A percentile compares a stretch with the other conserved stretches of the same genome.
Conservation (phyloP, 2,329 filamentous ascomycete genomes). For the Colletotrichum limetticola region DNA sequence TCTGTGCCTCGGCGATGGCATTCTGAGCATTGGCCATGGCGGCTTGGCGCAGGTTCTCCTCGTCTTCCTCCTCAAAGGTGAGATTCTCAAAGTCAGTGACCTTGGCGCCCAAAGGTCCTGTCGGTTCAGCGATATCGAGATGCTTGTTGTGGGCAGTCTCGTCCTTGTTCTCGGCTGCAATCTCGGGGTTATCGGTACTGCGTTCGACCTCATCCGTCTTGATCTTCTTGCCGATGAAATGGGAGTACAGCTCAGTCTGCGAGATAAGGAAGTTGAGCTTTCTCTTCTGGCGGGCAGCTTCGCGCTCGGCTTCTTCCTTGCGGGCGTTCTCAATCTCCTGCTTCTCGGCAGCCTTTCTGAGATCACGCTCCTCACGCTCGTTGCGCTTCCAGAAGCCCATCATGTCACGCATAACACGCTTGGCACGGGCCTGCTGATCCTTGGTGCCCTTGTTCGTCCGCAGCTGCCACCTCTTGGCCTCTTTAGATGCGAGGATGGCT, state of each 20-base stretch:
- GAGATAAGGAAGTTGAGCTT: slow-evolving; percentile 99
- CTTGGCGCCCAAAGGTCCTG: slow-evolving; percentile 69
- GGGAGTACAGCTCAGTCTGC: slow-evolving; percentile 97
- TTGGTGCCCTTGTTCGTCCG: slow-evolving; percentile 99
- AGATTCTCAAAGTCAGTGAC: slow-evolving; percentile 95
- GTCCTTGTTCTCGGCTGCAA: slow-evolving; percentile 65
- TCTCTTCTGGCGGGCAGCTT: slow-evolving; percentile 96
- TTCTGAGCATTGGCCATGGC: slow-evolving; percentile 97
- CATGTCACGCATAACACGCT: slow-evolving; percentile 99
- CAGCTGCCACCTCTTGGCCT: slow-evolving; percentile 96
- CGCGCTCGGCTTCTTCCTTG: slow-evolving; percentile 95
- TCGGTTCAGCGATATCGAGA: slow-evolving; percentile 62
- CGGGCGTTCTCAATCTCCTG: slow-evolving; percentile 97
- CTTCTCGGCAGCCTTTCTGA: slow-evolving; percentile 92
- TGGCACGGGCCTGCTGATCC: slow-evolving; percentile 94
- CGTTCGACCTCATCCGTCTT: slow-evolving; percentile 96
- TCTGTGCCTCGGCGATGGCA: slow-evolving; percentile 92
- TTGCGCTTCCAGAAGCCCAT: slow-evolving; percentile 99
- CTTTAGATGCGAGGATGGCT: slow-evolving; percentile 94
- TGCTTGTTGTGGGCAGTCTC: slow-evolving; percentile 50
- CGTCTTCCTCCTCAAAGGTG: slow-evolving; percentile 95
- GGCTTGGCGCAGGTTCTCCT: slow-evolving; percentile 81
- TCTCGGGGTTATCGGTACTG: slow-evolving; percentile 84
- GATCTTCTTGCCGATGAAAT: slow-evolving; percentile 99
- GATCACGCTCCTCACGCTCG: slow-evolving; percentile 94